These are phyloP conservation scores for Dactylonectria estremocensis DNA, from an alignment of 2,329 filamentous ascomycete species.

Conservation along the genomic window DNA sequence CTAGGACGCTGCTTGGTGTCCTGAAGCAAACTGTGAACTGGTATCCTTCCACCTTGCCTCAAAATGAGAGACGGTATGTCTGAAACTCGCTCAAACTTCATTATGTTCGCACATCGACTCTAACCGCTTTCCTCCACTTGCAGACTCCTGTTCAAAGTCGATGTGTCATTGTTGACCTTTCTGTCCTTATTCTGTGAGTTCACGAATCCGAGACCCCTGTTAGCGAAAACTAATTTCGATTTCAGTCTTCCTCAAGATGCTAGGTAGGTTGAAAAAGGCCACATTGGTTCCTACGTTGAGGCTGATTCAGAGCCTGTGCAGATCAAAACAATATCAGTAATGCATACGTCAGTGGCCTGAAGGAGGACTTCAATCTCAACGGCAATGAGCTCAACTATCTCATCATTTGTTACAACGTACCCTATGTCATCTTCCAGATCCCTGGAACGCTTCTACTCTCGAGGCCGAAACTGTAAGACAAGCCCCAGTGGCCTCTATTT, in stretches of 20 bases:
- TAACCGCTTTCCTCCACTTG: background rate
- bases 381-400: constrained; percentile 52
- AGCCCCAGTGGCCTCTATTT: too few relatives aligned
- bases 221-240: too few relatives aligned
- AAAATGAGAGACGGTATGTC: constrained; percentile 40
- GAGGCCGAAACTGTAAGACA: constrained; percentile 30
- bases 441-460: constrained; percentile 40
- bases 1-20: constrained; percentile 2
- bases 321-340: constrained; percentile 50
- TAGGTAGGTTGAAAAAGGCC: background rate
- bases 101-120: background rate
- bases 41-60: constrained; percentile 44
- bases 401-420: constrained; percentile 40
- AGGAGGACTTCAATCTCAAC: constrained; percentile 50
- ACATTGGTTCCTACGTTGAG: background rate
- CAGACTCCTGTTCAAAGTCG: constrained; percentile 43
- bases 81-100: too few relatives aligned
- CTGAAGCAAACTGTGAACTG: constrained; percentile 19
- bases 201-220: background rate
- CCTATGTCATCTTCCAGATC: constrained; percentile 35
- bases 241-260: constrained; percentile 5
- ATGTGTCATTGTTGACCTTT: constrained; percentile 43
- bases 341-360: constrained; percentile 57
- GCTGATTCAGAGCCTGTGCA: constrained; percentile 11
- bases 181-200: constrained; percentile 43